Base-by-base conservation (phyloP, 352 stramenopile genomes). In the Pythium apleroticum region DNA sequence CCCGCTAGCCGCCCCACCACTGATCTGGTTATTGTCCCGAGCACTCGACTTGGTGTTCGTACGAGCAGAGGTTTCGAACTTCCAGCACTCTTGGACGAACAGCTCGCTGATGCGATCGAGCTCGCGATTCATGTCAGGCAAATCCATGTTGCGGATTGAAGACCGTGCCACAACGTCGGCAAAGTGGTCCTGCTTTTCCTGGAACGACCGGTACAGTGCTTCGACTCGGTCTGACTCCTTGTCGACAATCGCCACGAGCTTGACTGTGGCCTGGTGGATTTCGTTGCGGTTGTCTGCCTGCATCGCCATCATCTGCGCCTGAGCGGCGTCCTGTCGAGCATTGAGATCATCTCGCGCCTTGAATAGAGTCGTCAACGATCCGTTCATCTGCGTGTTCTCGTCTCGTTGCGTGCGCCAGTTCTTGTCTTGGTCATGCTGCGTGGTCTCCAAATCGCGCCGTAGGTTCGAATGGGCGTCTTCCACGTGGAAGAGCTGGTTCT, bases 41-140 rank as follows among this genome's bases (percentile, higher is more conserved):
- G 69, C 63, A 39, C 63, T 86, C 4, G 66, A 37, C 30, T 84
- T 86, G 60, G 61, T 89, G 45, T 74, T 84, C 4, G 77, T 78
- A n/a, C 82, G 72, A 15, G 84, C 80, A 1, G 86, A 95, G 12
- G 73, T 95, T 68, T 95, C 86, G 59, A 95, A 95, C 59, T 95
- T 93, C 84, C 86, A 95, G 75, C 86, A 95, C 60, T 95, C 86
- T 1, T 68, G 76, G 49, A 95, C 81, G 22, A 95, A 78, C n/a
- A 73, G 88, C 66, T 95, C 86, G 39, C 84, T 89, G 15, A 95
- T 66, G 15, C 79, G 76, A 60, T 93, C 86, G 31, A 95, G 82
- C 60, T 95, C 86, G 17, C 83, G 84, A 57, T 89, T 95, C 69
- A 95, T 81, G 54, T 89, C 84, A 0, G 74, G 49, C 11, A 95